Evolutionary conservation across 2,329 filamentous ascomycete genomes (phyloP).

Genomic region (Alternaria postmessia): DNA sequence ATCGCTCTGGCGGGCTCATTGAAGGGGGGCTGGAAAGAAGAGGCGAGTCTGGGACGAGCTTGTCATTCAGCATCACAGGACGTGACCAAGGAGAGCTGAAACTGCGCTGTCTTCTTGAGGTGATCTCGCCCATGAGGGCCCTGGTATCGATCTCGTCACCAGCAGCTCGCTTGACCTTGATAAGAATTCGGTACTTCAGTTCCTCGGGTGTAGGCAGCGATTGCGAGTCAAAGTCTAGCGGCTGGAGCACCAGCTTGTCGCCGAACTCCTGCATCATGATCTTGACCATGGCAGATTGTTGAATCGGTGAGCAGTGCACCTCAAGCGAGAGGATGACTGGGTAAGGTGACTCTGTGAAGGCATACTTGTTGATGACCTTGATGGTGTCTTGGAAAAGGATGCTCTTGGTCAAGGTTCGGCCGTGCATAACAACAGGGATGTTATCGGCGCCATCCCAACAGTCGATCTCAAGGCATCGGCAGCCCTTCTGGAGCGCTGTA

Average conservation of each 20-base stretch:
- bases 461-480: conserved; percentile 95
- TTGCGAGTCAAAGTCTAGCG: conserved; percentile 72
- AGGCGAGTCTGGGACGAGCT: conserved; percentile 58
- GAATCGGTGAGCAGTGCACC: conserved; percentile 85
- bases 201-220: conserved; percentile 86
- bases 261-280: conserved; percentile 89
- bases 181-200: conserved; percentile 80
- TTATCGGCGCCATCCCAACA: conserved; percentile 95
- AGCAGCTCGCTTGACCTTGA: conserved; percentile 91
- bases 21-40: conserved; percentile 62
- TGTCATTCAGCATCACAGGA: conserved; percentile 67
- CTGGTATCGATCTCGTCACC: conserved; percentile 52
- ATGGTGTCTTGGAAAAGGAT: conserved; percentile 93
- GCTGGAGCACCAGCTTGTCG: conserved; percentile 77
- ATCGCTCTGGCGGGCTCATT: conserved; percentile 60
- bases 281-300: conserved; percentile 87
- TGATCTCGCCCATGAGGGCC: conserved; percentile 45
- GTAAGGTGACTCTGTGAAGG: conserved; percentile 85
- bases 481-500: conserved; percentile 83
- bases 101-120: conserved; percentile 64
- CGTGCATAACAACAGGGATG: conserved; percentile 88
- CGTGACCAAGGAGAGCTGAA: conserved; percentile 79
- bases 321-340: conserved; percentile 95
- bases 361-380: conserved; percentile 91
- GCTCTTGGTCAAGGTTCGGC: conserved; percentile 84